Percentiles rank a stretch among this genome's conserved stretches.
These are phyloP conservation scores for Edaphochlamys debaryana DNA, from an alignment of 139 green algal genomes.

Conservation along the genomic window DNA sequence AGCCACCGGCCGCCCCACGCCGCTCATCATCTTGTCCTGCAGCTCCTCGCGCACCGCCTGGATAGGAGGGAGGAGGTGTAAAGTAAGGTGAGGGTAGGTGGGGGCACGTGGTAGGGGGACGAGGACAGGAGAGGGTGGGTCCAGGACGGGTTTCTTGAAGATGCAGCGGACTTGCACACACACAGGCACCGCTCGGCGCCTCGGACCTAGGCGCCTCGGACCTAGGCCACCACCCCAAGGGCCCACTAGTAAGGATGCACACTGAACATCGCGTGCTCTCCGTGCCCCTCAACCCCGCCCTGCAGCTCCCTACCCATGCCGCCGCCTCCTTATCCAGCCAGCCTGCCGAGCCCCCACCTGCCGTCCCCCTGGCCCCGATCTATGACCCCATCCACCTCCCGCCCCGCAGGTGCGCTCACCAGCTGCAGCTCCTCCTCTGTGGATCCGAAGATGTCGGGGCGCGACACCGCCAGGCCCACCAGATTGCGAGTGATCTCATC, in stretches of 20 bases:
- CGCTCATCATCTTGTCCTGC: constrained; percentile 80
- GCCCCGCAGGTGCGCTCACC: constrained; percentile 45
- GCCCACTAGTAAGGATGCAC: too few species aligned
- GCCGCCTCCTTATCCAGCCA: too few species aligned
- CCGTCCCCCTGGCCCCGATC: too few species aligned
- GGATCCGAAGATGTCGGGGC: constrained; percentile 96
- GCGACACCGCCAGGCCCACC: constrained; percentile 79
- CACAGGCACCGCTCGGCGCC: too few species aligned
- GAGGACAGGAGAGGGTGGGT: not conserved
- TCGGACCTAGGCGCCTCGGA: too few species aligned
- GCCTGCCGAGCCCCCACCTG: too few species aligned
- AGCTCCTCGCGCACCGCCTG: constrained; percentile 70
- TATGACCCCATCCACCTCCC: not conserved
- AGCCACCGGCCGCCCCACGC: constrained; percentile 62
- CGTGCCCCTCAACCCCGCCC: too few species aligned
- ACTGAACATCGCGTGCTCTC: too few species aligned
- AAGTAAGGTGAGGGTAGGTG: not conserved
- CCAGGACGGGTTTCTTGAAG: too few species aligned
- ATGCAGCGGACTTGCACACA: too few species aligned
- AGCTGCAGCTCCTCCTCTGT: constrained; percentile 88
- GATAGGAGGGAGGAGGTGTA: not conserved
- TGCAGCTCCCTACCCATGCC: too few species aligned
- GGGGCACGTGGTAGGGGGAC: not conserved
- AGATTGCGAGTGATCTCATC: constrained; percentile 97
- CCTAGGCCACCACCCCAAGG: too few species aligned